Evolutionary conservation across 2,329 filamentous ascomycete genomes (phyloP), one percentile per base, ranked within the genome.

Genomic region (Aureobasidium sp.): DNA sequence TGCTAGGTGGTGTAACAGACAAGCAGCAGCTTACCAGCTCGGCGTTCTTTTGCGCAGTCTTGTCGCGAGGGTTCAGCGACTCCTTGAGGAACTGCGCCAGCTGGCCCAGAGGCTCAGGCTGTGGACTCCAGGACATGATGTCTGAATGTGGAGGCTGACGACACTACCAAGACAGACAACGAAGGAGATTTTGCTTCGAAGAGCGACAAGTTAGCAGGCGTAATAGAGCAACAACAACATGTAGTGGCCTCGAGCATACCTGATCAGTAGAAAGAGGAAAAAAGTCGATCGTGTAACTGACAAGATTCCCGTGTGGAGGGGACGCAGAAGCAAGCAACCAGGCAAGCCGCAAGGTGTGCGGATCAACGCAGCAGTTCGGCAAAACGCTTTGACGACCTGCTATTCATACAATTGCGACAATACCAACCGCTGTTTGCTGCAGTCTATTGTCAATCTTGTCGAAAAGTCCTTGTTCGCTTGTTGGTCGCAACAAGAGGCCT

Each of bases 61-160:
- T 86, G 76, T 96, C 85, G 73, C 89, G 87, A 68, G 88, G 88
- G 74, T 90, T 95, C 70, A 97, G 82, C 48, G 94, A 97, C 79
- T 97, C 92, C 78, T 87, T 90, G 72, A 99, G 84, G 77, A 87
- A 97, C 72, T 87, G 84, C 68, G 91, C 88, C 67, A 99, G 85
- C 83, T 97, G 92, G 81, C 84, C 84, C 80, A 99, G 82, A 75
- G 88, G 91, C 81, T 92, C 90, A 71, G 88, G 85, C 71, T 89
- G 82, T 66, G 94, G 94, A 80, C 96, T 90, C 94, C 94, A 99
- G 76, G 87, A 85, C 92, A 96, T 97, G 74, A 71, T 77, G 67
- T 50, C 46, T 46, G 34, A 20, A 34, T 48, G 55, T 39, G 55
- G 23, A 58, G 20, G 23, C 13, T 10, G 39, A 27, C 27, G 39